Evolutionary conservation across 495 filamentous ascomycete species (phyloP), one percentile per base, ranked within the genome.

Genomic region (Aspergillus bertholletiae): DNA sequence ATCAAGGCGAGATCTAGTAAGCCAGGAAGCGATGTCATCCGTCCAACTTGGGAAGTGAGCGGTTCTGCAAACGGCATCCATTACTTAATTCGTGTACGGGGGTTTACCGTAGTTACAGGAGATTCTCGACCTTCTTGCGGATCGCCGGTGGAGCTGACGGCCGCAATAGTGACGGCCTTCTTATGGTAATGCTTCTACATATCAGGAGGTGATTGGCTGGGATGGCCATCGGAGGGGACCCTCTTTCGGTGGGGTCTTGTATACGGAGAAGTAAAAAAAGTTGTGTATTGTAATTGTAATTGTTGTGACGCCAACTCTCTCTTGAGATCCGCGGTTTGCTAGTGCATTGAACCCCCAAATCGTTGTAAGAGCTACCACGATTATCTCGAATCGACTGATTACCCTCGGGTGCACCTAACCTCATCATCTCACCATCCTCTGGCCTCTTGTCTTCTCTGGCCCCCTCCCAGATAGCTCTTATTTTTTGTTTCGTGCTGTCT

Each of bases 121-220:
- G 34, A 37, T 37, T 52, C 49, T 52, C 37, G 49, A 52, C 49
- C 49, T 21, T 27, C 26, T 40, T 12, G 37, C 28, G 23, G 49
- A 52, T 24, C 49, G 5, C 13, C 3, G 37, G 49, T 32, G 49
- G 49, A 27, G 23, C 27, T 30, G 37, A 32, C 47, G 47, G 47
- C 46, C 18, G 35, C 46, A 34, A 15, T 37, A 37, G 34, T 15
- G 13, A 37, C 11, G 34, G 34, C 12, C 9, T 15, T 37, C 34
- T 37, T 37, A 15, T 12, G 8, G 34, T 12, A n/a, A 37, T n/a
- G 13, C 34, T 15, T 15, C 13, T 15, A n/a, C 5, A 37, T 1
- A 1, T 1, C 17, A 1, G 22, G 4, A 5, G 5, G 4, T 32
- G 4, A 52, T 52, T 41, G 45, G 30, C 13, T 18, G 6, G 11